A percentile compares a stretch with the other conserved stretches of the same genome.
Evolutionary conservation across 2,329 filamentous ascomycete species (phyloP).

Genomic region (Penicillium sp.): DNA sequence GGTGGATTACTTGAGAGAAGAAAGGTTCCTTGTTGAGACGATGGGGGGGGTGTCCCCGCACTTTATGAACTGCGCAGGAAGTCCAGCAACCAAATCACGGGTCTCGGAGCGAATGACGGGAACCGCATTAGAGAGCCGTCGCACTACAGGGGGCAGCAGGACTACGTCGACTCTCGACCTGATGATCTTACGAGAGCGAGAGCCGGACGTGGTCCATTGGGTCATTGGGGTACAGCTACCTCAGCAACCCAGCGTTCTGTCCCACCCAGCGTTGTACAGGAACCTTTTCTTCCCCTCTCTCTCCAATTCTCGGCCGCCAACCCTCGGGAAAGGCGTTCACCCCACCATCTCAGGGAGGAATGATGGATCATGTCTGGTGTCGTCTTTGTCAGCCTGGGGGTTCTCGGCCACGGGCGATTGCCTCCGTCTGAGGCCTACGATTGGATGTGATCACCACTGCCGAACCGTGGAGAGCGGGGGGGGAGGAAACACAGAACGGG

Average conservation of each 20-base stretch:
- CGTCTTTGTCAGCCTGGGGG: conserved; percentile 7
- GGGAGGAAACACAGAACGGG: no score
- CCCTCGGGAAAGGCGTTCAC: conserved; percentile 1
- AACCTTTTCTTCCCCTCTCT: no score
- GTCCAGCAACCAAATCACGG: neutral
- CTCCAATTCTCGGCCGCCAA: neutral
- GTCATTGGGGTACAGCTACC: no score
- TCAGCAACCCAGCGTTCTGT: no score
- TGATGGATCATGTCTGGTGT: no score
- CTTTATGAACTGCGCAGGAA: conserved; percentile 5
- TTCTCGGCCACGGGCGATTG: conserved; percentile 8
- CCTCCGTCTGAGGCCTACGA: conserved; percentile 4
- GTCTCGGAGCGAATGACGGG: conserved; percentile 7
- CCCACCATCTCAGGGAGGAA: neutral
- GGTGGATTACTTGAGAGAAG: neutral
- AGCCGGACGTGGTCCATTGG: no score
- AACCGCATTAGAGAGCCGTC: conserved; percentile 5
- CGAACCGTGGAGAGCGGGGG: conserved; percentile 5
- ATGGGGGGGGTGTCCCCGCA: conserved; percentile 10
- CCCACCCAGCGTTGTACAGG: no score
- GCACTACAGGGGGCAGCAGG: neutral
- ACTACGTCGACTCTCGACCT: no score
- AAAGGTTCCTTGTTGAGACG: neutral
- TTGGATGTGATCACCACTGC: conserved; percentile 5
- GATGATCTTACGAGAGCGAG: no score